These are phyloP conservation scores for Pestalotiopsis sp. DNA, from an alignment of 2,329 filamentous ascomycete species.

Conservation along the genomic window DNA sequence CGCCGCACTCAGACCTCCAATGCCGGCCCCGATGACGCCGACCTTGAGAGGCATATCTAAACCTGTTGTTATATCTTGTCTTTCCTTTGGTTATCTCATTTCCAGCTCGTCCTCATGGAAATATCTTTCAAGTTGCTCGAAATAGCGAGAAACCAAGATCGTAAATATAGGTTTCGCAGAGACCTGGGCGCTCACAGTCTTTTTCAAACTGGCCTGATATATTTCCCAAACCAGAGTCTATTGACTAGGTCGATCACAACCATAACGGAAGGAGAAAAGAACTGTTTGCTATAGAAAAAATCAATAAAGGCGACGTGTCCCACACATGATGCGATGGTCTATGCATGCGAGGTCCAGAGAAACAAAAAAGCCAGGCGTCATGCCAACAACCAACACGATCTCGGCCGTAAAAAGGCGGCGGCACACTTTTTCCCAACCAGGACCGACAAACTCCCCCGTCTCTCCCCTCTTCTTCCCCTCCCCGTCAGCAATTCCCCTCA, in stretches of 20 bases:
- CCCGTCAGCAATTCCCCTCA: no score
- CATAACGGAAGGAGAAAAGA: neutral
- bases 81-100: neutral
- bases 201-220: no score
- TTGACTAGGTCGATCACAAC: no score
- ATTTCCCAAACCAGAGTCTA: no score
- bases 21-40: constrained; percentile 17
- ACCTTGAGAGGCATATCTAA: constrained; percentile 16
- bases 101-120: no score
- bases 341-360: neutral
- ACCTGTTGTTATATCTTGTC: neutral
- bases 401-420: constrained; percentile 14
- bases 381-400: constrained; percentile 4
- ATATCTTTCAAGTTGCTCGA: no score
- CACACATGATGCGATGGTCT: neutral
- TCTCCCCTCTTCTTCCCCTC: neutral
- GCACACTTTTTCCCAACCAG: neutral
- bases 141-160: no score
- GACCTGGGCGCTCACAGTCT: no score
- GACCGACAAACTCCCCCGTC: neutral
- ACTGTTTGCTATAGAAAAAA: neutral
- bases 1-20: constrained; percentile 16
- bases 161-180: no score
- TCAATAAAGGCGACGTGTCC: neutral
- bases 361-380: neutral